These are phyloP conservation scores for Cyberlindnera saturnus DNA, from an alignment of 805 yeast species.

Conservation along the genomic window DNA sequence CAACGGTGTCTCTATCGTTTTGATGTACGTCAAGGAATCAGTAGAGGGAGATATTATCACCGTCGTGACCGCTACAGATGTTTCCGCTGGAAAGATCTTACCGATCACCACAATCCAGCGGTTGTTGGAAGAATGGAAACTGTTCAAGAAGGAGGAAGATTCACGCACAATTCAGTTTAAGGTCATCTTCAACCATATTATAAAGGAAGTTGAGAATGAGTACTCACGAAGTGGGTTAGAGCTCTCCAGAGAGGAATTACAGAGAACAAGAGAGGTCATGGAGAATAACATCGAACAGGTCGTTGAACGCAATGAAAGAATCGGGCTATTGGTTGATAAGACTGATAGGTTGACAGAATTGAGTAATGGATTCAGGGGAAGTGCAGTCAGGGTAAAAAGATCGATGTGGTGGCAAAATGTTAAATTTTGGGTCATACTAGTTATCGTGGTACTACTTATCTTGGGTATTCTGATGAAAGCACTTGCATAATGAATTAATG, in stretches of 20 bases:
- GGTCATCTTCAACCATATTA: slow-evolving; percentile 48
- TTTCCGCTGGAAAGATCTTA: slow-evolving; percentile 15
- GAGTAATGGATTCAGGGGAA: slow-evolving; percentile 48
- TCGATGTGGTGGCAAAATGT: slow-evolving; percentile 52
- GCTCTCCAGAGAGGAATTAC: slow-evolving; percentile 43
- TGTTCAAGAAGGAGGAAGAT: slow-evolving; percentile 22
- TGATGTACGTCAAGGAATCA: slow-evolving; percentile 1
- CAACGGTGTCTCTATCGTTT: neutral
- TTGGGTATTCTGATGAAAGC: slow-evolving; percentile 66
- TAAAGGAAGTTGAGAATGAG: slow-evolving; percentile 45
- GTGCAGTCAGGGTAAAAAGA: slow-evolving; percentile 44
- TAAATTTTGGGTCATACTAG: slow-evolving; percentile 50
- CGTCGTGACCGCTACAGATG: slow-evolving; percentile 15
- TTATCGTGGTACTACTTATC: slow-evolving; percentile 53
- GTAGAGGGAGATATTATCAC: slow-evolving; percentile 18
- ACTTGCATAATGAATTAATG: slow-evolving; percentile 1
- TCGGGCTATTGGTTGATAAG: slow-evolving; percentile 50
- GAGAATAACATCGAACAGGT: slow-evolving; percentile 56
- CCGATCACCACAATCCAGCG: slow-evolving; percentile 17
- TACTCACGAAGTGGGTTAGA: slow-evolving; percentile 25
- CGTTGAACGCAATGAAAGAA: slow-evolving; percentile 53
- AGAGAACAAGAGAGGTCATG: slow-evolving; percentile 51
- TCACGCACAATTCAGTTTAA: slow-evolving; percentile 39
- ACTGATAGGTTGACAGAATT: slow-evolving; percentile 50
- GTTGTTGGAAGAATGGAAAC: slow-evolving; percentile 42